Evolutionary conservation across 768 basidiomycete genomes (phyloP), one percentile per base, ranked within the genome.

Genomic region (Brasilioporus rufonigricans): DNA sequence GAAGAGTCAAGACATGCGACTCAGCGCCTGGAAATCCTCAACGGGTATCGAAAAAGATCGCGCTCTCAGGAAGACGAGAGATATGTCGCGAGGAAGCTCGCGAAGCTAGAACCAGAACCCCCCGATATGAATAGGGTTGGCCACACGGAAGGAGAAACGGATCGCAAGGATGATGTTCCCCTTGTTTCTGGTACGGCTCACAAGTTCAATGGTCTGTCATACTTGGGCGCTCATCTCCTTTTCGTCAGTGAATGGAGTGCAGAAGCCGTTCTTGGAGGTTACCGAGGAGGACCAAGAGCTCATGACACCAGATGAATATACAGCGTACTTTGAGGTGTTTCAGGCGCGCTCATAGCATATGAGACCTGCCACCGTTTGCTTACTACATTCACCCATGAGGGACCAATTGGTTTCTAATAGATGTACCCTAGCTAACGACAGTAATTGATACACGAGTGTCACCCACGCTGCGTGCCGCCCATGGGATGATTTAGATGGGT

Each of bases 291-390:
- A 95, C 66, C 88, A 93, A 63, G 94, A 93, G 44, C 66, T 86
- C 61, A 97, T 97, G 94, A 91, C 91, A 4, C 86, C 91, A 2
- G 94, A 95, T 52, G 94, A 97, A 71, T 96, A 96, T 66, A 84
- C 86, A 29, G 83, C 83, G 32, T 93, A 82, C 72, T 92, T 86
- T 65, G 83, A 89, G 61, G 76, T 91, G 56, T 75, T 85, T 66
- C 81, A 83, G 70, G 74, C 78, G 48, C 76, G 70, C 48, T 61
- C 63, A 40, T 70, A 65, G 55, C 23, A 48, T 33, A 26, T 45
- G 53, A 39, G 35, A 18, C 26, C 10, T 46, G 19, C 19, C 33
- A 18, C 43, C 32, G 39, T 50, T 10, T 53, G 52, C 49, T 38
- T 57, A 47, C 48, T 61, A 48, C 38, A 52, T 44, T 18, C 18